Base-by-base conservation (phyloP, 108 stramenopile genomes). In the Skeletonema marinoi region DNA sequence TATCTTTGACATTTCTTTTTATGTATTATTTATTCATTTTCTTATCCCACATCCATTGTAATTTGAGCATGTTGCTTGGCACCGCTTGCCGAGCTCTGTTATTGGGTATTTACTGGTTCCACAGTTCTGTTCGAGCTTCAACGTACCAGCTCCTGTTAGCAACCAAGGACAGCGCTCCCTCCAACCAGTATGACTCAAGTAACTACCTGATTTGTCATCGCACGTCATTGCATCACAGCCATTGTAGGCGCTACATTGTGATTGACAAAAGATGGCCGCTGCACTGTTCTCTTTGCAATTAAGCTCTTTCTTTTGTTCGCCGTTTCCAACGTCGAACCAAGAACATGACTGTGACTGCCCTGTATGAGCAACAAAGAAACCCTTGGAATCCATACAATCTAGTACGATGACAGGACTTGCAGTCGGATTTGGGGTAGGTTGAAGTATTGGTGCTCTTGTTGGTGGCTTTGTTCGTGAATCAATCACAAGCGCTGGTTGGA, bases 151-250 rank as follows among this genome's bases (percentile, higher is more conserved):
- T 41, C 75, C 81, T 1, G 68, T 82, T 41, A 17, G 11, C 4
- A 82, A 65, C 81, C 81, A 82, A 9, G 67, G 54, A 29, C 81
- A 82, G 21, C 65, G 60, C 33, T 73, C 80, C 7, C 33, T 81
- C 73, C 73, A 74, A 5, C 80, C 80, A 59, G 75, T 74, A 63
- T 81, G 75, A 9, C 73, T 58, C 9, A 32, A 51, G 59, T 82
- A 77, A 0, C 63, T 66, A 11, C 75, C 81, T 21, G 66, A 50
- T 68, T 71, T 68, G 66, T 82, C 75, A 17, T 48, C 70, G 39
- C 75, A 82, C 9, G 73, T 69, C 58, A 75, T 38, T 51, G 13
- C 0, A 42, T 62, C 65, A 46, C 79, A 80, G 1, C 79, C 79
- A 67, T 80, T 80, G 73, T 74, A 80, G 25, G 30, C 73, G 19